Base-by-base conservation (phyloP, 2,329 filamentous ascomycete species). In the Phaeophleospora eucalypticola region DNA sequence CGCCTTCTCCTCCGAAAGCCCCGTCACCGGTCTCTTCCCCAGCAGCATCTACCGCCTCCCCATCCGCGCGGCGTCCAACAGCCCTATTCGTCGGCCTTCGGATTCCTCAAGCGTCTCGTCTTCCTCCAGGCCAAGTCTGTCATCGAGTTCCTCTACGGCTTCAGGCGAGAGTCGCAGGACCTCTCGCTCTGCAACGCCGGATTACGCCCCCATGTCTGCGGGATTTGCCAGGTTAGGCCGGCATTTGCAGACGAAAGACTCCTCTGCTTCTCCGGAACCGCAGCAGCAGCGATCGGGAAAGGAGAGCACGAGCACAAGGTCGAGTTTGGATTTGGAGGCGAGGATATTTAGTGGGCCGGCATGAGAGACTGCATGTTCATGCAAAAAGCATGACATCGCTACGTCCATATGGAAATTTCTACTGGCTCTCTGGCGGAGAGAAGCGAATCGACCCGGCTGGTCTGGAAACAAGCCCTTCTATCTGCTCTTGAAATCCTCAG, bases 291-390 rank as follows among this genome's bases (percentile, higher is more conserved):
- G 24, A 9, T 16, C 20, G 37, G n/a, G 38, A 24, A 29, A 17
- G 38, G 21, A 41, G 38, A 8, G 38, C 38, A 17, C 20, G 21
- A n/a, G 7, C 24, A 29, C 6, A 12, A 29, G 24, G n/a, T 29
- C 27, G 40, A 34, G 27, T 19, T 10, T 42, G 10, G 40, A 42
- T 14, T 20, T 42, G 27, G 40, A 42, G 10, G 40, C 40, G n/a
- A 17, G 40, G n/a, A 42, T 42, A 29, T 42, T 42, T 17, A 9
- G n/a, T 18, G 40, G 40, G 9, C 40, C 40, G n/a, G 40, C 40
- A 16, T 42, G 18, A 39, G 7, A n/a, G 12, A n/a, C n/a, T n/a
- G n/a, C n/a, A n/a, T n/a, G n/a, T n/a, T n/a, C n/a, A n/a, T n/a
- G n/a, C n/a, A n/a, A n/a, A n/a, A n/a, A n/a, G n/a, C n/a, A n/a